These are phyloP conservation scores for Leishmania aethiopica DNA, from an alignment of 208 protist species.

Conservation along the genomic window DNA sequence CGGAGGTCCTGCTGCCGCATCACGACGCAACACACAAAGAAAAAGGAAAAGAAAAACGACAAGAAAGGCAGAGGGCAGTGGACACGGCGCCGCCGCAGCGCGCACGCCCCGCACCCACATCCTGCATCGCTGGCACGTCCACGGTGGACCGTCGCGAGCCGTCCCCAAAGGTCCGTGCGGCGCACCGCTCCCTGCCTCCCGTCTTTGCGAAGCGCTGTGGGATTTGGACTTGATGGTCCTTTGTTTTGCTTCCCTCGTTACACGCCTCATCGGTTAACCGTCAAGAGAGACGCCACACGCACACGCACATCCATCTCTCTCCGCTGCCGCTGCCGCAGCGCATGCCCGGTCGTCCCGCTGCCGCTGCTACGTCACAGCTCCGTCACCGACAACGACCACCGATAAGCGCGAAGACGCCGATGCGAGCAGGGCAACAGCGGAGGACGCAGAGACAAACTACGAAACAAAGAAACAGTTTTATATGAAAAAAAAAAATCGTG, in stretches of 20 bases:
- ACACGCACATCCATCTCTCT: too few relatives aligned
- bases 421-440: background rate
- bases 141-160: too few relatives aligned
- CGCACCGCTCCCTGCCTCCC: too few relatives aligned
- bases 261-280: background rate
- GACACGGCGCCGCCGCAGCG: background rate
- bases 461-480: background rate
- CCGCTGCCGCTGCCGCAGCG: too few relatives aligned
- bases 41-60: background rate
- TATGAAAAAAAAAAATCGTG: too few relatives aligned
- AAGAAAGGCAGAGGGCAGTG: background rate
- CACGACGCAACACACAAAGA: background rate
- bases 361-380: background rate
- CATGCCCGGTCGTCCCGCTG: background rate
- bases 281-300: background rate
- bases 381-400: background rate
- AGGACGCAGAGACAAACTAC: background rate
- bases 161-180: too few relatives aligned
- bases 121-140: too few relatives aligned
- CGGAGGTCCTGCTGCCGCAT: background rate
- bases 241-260: background rate
- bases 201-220: too few relatives aligned
- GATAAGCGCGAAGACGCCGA: background rate
- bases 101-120: too few relatives aligned
- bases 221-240: too few relatives aligned